Conservation (phyloP, 108 stramenopile genomes). For the Cyclotella kingstonii region DNA sequence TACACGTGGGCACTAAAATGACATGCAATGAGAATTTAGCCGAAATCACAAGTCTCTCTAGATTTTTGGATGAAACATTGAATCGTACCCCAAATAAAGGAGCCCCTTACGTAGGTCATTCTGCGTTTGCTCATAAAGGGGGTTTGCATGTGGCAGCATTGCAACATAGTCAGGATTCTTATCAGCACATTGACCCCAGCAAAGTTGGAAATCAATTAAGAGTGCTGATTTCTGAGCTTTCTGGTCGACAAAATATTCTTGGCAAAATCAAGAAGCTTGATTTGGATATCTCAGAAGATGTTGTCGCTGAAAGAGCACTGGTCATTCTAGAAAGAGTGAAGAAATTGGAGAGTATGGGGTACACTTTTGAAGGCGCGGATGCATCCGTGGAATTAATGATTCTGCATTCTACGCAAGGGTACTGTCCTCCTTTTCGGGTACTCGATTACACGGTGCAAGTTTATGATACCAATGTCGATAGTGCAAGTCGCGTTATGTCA, state of each 20-base stretch:
- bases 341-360: slow-evolving; percentile 83
- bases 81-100: slow-evolving; percentile 70
- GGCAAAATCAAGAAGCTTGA: slow-evolving; percentile 81
- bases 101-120: slow-evolving; percentile 85
- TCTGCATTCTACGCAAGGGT: slow-evolving; percentile 82
- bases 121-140: slow-evolving; percentile 96
- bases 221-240: slow-evolving; percentile 83
- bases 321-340: slow-evolving; percentile 89
- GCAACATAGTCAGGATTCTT: slow-evolving; percentile 75
- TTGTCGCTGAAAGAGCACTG: slow-evolving; percentile 63
- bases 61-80: slow-evolving; percentile 88
- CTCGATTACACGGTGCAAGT: slow-evolving; percentile 87
- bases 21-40: slow-evolving; percentile 56
- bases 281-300: slow-evolving; percentile 35
- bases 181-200: slow-evolving; percentile 89
- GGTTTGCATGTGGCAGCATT: slow-evolving; percentile 92
- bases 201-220: slow-evolving; percentile 84
- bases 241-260: slow-evolving; percentile 89
- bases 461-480: slow-evolving; percentile 80
- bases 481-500: slow-evolving; percentile 66
- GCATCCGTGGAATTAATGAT: slow-evolving; percentile 92
- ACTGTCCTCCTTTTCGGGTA: slow-evolving; percentile 87
- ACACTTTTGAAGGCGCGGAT: slow-evolving; percentile 94
- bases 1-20: slow-evolving; percentile 66
- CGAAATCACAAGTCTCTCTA: slow-evolving; percentile 75